phyloP scores from a whole-genome alignment of 441 rosid species.

The Populus hybrid region DNA sequence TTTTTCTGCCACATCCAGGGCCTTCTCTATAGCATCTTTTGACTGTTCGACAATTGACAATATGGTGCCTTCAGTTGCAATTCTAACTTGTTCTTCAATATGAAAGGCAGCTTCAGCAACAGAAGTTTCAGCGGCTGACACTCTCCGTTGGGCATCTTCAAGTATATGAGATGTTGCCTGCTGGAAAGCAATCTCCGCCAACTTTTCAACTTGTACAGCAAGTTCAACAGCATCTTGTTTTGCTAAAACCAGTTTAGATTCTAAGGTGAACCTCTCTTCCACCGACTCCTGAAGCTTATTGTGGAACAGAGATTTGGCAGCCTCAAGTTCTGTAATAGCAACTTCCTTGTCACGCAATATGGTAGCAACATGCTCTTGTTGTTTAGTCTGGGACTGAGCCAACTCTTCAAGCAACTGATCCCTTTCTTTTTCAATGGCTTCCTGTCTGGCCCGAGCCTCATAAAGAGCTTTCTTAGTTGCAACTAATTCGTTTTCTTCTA shows the following conservation, averaged over 20 bases:
- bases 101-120: slow-evolving; percentile 40
- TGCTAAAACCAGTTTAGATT: slow-evolving; percentile 45
- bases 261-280: slow-evolving; percentile 35
- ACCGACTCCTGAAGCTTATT: slow-evolving; percentile 38
- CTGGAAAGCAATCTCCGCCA: slow-evolving; percentile 43
- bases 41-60: slow-evolving; percentile 42
- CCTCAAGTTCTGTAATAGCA: slow-evolving; percentile 36
- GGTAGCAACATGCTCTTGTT: slow-evolving; percentile 34
- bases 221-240: slow-evolving; percentile 47
- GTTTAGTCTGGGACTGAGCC: slow-evolving; percentile 33
- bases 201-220: slow-evolving; percentile 49
- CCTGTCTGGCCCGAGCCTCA: slow-evolving; percentile 33
- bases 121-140: slow-evolving; percentile 45
- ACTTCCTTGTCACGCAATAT: slow-evolving; percentile 38
- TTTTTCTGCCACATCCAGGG: slow-evolving; percentile 38
- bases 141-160: slow-evolving; percentile 39
- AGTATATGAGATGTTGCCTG: slow-evolving; percentile 40
- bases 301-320: slow-evolving; percentile 36
- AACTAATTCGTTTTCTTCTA: slow-evolving; percentile 24
- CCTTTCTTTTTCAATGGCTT: slow-evolving; percentile 35
- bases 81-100: slow-evolving; percentile 41
- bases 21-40: slow-evolving; percentile 42
- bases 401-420: slow-evolving; percentile 42
- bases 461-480: slow-evolving; percentile 36
- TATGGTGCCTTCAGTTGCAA: slow-evolving; percentile 39